A percentile compares a stretch with the other conserved stretches of the same genome.
Conservation (phyloP, 768 basidiomycete genomes). For the Lentinula detonsa region DNA sequence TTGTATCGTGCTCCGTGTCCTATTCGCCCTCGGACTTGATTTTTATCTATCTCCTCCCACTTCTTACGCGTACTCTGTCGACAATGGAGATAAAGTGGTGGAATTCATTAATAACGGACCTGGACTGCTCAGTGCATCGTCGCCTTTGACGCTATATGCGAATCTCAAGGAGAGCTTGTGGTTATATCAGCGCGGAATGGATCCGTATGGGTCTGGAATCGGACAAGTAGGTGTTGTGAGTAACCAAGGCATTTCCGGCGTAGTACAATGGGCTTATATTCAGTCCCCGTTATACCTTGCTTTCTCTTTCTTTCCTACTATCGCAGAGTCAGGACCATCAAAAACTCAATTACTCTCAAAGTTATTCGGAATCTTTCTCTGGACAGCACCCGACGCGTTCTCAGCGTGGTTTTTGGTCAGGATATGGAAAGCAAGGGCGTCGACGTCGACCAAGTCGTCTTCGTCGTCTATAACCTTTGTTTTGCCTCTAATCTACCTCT, state of each 20-base stretch:
- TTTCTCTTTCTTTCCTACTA: background rate
- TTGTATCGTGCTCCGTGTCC: background rate
- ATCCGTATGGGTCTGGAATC: background rate
- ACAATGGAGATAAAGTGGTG: background rate
- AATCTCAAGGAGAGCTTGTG: background rate
- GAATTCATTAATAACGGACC: background rate
- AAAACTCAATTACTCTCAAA: background rate
- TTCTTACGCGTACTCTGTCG: background rate
- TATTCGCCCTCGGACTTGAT: background rate
- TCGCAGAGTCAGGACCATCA: background rate
- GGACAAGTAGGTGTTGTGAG: background rate
- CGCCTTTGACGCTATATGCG: background rate
- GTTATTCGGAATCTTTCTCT: background rate
- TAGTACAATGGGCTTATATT: background rate
- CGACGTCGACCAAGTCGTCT: background rate
- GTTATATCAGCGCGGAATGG: background rate
- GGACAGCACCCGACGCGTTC: background rate
- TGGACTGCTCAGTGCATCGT: background rate
- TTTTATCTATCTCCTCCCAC: background rate
- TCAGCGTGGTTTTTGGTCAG: background rate
- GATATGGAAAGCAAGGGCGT: background rate
- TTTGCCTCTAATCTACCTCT: constrained; percentile 44
- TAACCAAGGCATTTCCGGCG: background rate
- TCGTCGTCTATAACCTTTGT: background rate
- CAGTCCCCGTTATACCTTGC: background rate